phyloP scores from a whole-genome alignment of 768 basidiomycete species.

The Mrakia hoshinonis region DNA sequence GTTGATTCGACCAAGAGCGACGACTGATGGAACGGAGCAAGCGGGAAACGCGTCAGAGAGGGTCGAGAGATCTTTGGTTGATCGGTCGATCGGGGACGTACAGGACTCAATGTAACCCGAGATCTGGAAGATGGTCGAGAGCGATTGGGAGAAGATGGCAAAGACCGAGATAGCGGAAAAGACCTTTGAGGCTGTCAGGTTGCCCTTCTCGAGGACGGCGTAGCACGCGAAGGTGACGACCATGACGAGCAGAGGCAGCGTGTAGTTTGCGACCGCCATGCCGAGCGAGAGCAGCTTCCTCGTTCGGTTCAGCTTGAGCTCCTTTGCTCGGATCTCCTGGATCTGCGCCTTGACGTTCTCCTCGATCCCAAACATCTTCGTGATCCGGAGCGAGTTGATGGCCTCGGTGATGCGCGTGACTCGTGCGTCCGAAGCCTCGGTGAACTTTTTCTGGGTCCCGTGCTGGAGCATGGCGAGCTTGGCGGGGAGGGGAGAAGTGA shows the following conservation, averaged over 20 bases:
- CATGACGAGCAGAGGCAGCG: conserved; percentile 59
- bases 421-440: conserved; percentile 48
- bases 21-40: conserved; percentile 46
- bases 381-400: conserved; percentile 49
- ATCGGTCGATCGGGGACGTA: not conserved
- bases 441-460: conserved; percentile 45
- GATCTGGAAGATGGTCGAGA: conserved; percentile 24
- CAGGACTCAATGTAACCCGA: conserved; percentile 25
- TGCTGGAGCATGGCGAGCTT: conserved; percentile 50
- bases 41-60: not conserved
- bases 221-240: conserved; percentile 39
- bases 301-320: conserved; percentile 52
- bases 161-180: conserved; percentile 54
- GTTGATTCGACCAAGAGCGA: conserved; percentile 56
- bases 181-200: conserved; percentile 39
- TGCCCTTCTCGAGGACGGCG: conserved; percentile 1
- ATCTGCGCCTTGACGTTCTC: conserved; percentile 49
- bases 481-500: conserved; percentile 51
- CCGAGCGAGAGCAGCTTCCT: conserved; percentile 49
- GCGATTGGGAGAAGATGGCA: conserved; percentile 47
- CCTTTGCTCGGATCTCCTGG: conserved; percentile 46
- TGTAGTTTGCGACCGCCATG: conserved; percentile 46
- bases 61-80: not conserved
- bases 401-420: conserved; percentile 55
- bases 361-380: conserved; percentile 59